phyloP scores from a whole-genome alignment of 2,329 filamentous ascomycete genomes.

The Elsinoe necatrix region DNA sequence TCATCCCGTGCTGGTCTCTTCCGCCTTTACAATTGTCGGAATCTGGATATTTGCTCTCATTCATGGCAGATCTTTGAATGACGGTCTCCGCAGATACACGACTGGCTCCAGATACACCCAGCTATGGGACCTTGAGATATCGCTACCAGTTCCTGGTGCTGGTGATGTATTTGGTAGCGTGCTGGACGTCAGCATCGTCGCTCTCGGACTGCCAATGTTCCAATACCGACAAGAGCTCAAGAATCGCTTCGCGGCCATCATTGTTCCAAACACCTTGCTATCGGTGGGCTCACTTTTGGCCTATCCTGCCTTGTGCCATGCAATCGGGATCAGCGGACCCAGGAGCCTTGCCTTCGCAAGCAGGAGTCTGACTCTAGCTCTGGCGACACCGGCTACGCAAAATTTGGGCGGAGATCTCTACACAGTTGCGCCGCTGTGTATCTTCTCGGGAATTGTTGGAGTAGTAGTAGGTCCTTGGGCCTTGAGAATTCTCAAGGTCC shows the following conservation, averaged over 20 bases:
- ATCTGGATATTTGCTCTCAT: conserved; percentile 47
- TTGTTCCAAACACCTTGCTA: conserved; percentile 45
- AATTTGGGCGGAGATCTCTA: conserved; percentile 51
- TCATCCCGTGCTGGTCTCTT: conserved; percentile 51
- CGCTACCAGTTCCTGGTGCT: conserved; percentile 40
- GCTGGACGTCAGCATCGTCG: conserved; percentile 51
- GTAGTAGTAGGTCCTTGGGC: conserved; percentile 47
- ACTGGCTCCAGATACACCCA: conserved; percentile 47
- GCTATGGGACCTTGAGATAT: conserved; percentile 38
- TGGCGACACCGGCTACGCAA: conserved; percentile 49
- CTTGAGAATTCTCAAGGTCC: conserved; percentile 44
- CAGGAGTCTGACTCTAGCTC: conserved; percentile 50
- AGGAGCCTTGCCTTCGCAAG: conserved; percentile 49
- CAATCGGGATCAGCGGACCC: conserved; percentile 46
- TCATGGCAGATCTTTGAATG: conserved; percentile 34
- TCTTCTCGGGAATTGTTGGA: conserved; percentile 52
- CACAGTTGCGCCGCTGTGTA: conserved; percentile 49
- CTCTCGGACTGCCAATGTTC: conserved; percentile 54
- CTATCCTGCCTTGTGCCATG: conserved; percentile 49
- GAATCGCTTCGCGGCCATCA: conserved; percentile 41
- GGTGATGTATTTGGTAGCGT: conserved; percentile 49
- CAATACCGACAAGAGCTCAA: conserved; percentile 50
- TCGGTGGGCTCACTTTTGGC: conserved; percentile 48
- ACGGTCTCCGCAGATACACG: conserved; percentile 42
- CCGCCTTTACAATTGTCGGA: conserved; percentile 44